phyloP scores from a whole-genome alignment of 2,329 filamentous ascomycete species.

The Arthrocladium fulminans region DNA sequence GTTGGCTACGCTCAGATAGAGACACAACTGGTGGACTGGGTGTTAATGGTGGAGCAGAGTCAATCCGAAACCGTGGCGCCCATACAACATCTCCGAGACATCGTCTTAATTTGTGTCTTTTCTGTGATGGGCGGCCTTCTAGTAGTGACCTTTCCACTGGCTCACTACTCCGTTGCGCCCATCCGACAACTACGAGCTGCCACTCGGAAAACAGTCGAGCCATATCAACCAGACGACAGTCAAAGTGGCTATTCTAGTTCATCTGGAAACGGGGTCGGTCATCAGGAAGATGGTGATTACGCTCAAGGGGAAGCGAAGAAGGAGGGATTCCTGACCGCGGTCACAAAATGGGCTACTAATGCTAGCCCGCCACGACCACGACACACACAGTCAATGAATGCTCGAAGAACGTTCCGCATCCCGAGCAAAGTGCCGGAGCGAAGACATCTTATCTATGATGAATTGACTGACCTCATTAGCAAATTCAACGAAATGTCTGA shows the following conservation, averaged over 20 bases:
- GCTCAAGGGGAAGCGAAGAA: constrained; percentile 31
- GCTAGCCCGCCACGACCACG: constrained; percentile 10
- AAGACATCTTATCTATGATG: constrained; percentile 70
- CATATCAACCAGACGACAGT: constrained; percentile 31
- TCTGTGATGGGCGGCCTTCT: constrained; percentile 67
- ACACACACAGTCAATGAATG: constrained; percentile 16
- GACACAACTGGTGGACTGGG: constrained; percentile 67
- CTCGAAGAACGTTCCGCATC: constrained; percentile 57
- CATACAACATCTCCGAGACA: constrained; percentile 64
- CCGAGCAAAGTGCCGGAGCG: constrained; percentile 70
- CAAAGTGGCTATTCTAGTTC: constrained; percentile 34
- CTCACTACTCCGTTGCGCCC: constrained; percentile 71
- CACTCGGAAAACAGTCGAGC: constrained; percentile 63
- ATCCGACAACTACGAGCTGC: constrained; percentile 68
- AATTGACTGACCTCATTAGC: constrained; percentile 69
- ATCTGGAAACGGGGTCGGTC: constrained; percentile 27
- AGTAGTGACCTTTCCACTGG: constrained; percentile 64
- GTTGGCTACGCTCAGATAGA: constrained; percentile 70
- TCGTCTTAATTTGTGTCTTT: constrained; percentile 77
- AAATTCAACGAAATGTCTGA: constrained; percentile 95
- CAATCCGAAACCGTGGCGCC: constrained; percentile 66
- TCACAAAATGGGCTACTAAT: constrained; percentile 13
- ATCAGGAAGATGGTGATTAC: constrained; percentile 42
- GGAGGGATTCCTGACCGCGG: constrained; percentile 21
- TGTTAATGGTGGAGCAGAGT: constrained; percentile 68